Evolutionary conservation across 225 moss, liverwort and hornwort genomes (phyloP).

Genomic region (Asterella californica): DNA sequence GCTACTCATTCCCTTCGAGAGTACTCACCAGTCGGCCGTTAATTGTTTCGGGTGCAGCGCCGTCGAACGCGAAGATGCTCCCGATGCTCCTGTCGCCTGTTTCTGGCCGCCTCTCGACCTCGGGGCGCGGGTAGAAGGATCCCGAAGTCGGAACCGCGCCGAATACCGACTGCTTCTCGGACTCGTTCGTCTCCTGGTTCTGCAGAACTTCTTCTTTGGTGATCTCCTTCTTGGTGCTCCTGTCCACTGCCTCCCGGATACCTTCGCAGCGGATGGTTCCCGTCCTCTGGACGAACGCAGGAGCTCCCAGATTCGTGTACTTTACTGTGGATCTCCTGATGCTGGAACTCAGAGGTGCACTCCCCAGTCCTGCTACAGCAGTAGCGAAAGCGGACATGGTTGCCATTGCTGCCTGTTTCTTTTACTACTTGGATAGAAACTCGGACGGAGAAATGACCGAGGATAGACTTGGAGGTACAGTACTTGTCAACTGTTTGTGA

Average conservation of each 20-base stretch:
- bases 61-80: conserved; percentile 19
- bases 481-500: too few relatives aligned
- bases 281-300: neutral
- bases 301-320: neutral
- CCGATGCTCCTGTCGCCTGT: neutral
- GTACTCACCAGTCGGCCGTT: conserved; percentile 12
- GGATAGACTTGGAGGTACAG: too few relatives aligned
- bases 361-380: too few relatives aligned
- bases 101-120: conserved; percentile 20
- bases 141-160: conserved; percentile 21
- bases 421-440: too few relatives aligned
- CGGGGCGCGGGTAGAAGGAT: conserved; percentile 23
- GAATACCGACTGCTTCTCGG: conserved; percentile 10
- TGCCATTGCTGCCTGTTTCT: too few relatives aligned
- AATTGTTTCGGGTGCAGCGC: conserved; percentile 20
- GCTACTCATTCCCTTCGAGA: too few relatives aligned
- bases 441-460: too few relatives aligned
- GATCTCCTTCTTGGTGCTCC: neutral
- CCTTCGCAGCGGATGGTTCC: neutral
- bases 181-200: conserved; percentile 1
- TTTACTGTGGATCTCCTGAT: neutral
- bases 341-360: neutral
- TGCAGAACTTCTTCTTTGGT: neutral
- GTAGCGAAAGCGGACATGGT: too few relatives aligned
- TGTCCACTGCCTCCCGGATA: too few relatives aligned